Evolutionary conservation across 2,329 filamentous ascomycete genomes (phyloP), one percentile per base, ranked within the genome.

Genomic region (Aspergillus nomiae): DNA sequence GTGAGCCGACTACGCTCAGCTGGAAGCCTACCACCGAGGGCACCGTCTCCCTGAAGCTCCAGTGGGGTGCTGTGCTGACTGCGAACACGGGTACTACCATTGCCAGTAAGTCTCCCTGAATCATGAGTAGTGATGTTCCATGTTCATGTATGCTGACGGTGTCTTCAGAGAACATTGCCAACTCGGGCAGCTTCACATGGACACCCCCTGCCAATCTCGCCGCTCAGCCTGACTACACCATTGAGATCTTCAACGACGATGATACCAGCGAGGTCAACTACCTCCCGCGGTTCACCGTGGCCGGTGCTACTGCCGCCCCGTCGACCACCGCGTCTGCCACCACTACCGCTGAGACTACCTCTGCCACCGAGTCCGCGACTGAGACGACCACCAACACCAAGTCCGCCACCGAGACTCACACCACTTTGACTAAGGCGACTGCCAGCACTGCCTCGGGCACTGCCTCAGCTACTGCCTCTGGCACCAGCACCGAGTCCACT

Each of bases 41-140:
- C 62, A 83, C 84, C 19, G 80, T 87, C 36, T 82, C 83, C 46
- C 79, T 87, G 69, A 81, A 80, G 48, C 75, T 87, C 62, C 78
- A 84, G 64, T 78, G 82, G 66, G 78, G 74, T 32, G 76, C 77
- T 9, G 73, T 76, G 61, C 75, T 77, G 67, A 77, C 81, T 61
- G 70, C 84, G 16, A 66, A 72, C 59, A 65, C 72, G 9, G 83
- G 83, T 26, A 73, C 72, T 36, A 63, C 72, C 50, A 76, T 85
- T 71, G 81, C 76, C 50, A 68, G 82, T 84, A 73, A 72, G 81
- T 77, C 16, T 12, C 3, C 51, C 28, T n/a, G 46, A 2, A 46
- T 16, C 12, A 19, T 32, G 14, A 21, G 9, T 38, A 16, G 12
- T 38, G 38, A 46, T 34, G 21, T 19, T 2, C 16, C 24, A 48